Evolutionary conservation across 352 stramenopile species (phyloP), one percentile per base, ranked within the genome.

Genomic region (Globisporangium abappressorium): DNA sequence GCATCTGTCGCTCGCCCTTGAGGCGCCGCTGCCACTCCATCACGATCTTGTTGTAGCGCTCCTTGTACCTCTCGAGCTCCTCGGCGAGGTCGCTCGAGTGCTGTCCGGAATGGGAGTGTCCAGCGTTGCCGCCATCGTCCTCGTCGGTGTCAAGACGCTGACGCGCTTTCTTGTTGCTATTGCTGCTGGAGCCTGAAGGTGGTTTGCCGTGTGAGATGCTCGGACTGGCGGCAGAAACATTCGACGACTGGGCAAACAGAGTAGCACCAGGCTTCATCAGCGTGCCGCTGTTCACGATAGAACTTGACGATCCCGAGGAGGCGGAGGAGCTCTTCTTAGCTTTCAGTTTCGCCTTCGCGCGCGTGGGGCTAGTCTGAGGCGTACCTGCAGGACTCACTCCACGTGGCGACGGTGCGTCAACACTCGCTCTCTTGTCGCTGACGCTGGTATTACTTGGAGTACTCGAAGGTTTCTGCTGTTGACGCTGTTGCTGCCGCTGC

Each of bases 1-100:
- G 85, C 74, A 93, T 85, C 57, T 95, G 87, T 8, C 82, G 79
- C 64, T 95, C 87, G 22, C 84, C 87, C 57, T 80, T 84, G 20
- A 95, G 72, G n/a, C 87, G 83, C 5, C 87, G 81, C 65, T 93
- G 75, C 80, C 82, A 93, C 63, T 95, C 87, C 1, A 84, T 86
- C 63, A 89, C 85, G 57, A 95, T 92, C 70, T 91, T 78, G 47
- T 79, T 83, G 67, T 93, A 88, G n/a, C 85, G 85, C 34, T 92
- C 82, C 68, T 93, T 92, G 70, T 91, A 90, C 9, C 84, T 78
- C 47, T 81, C 79, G 1, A 95, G 73, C 55, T 95, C 87, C n/a
- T 83, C 70, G 61, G 66, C 53, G 70, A 79, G 51, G 33, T 83
- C 60, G 12, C 75, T 62, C 54, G 79, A 64, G 58, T 69, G 43